Evolutionary conservation across 805 yeast genomes (phyloP).

Genomic region (Suhomyces pyralidae): DNA sequence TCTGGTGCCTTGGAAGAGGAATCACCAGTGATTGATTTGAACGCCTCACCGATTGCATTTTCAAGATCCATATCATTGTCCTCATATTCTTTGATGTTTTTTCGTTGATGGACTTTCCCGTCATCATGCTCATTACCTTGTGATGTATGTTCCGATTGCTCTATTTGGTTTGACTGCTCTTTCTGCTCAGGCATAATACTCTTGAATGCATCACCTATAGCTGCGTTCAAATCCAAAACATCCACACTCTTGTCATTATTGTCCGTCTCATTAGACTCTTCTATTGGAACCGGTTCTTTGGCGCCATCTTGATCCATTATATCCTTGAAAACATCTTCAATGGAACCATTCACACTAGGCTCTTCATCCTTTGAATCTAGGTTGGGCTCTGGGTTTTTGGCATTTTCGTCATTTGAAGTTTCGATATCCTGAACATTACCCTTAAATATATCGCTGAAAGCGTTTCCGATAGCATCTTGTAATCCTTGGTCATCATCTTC

Average conservation of each 20-base stretch:
- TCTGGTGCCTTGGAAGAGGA: neutral
- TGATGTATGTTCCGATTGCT: neutral
- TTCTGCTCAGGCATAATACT: constrained; percentile 7
- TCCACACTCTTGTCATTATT: constrained; percentile 1
- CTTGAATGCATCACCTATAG: constrained; percentile 15
- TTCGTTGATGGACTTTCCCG: neutral
- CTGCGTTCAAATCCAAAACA: constrained; percentile 14
- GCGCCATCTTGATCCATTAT: neutral
- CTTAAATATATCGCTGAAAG: constrained; percentile 8
- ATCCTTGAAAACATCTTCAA: constrained; percentile 13
- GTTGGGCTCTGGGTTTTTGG: neutral
- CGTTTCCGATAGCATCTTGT: constrained; percentile 17
- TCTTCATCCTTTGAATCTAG: neutral
- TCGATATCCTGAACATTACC: neutral
- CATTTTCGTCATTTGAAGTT: neutral
- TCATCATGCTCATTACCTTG: neutral
- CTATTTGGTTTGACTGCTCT: neutral
- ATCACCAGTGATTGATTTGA: constrained; percentile 5
- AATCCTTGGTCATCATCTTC: neutral
- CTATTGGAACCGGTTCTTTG: neutral
- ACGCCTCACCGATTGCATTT: constrained; percentile 18
- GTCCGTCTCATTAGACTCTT: neutral
- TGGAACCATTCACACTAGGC: constrained; percentile 8
- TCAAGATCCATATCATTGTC: constrained; percentile 12
- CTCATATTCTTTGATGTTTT: neutral